phyloP scores from a whole-genome alignment of 1,284 basidiomycete genomes.

The Pulveroboletus sp. region DNA sequence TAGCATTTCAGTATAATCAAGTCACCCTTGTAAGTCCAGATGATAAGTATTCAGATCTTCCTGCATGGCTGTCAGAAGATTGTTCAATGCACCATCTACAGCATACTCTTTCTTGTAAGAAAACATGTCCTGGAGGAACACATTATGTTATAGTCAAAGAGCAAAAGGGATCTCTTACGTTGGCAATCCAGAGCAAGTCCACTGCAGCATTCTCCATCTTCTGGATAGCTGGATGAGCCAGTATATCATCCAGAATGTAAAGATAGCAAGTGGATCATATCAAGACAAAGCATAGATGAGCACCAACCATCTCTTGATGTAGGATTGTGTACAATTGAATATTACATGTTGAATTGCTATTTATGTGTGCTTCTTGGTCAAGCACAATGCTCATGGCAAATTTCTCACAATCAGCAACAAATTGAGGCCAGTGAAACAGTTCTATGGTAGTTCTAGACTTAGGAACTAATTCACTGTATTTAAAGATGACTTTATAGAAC shows the following conservation, averaged over 20 bases:
- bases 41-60: conserved; percentile 19
- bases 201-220: not conserved
- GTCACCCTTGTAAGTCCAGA: conserved; percentile 22
- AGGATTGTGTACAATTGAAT: not conserved
- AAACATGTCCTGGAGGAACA: not conserved
- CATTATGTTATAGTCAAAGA: too few relatives aligned
- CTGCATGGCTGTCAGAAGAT: conserved; percentile 20
- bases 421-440: too few relatives aligned
- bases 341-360: not conserved
- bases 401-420: not conserved
- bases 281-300: not conserved
- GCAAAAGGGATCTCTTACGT: not conserved
- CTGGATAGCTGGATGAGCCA: not conserved
- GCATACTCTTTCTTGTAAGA: not conserved
- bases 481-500: not conserved
- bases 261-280: not conserved
- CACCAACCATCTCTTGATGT: not conserved
- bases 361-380: not conserved
- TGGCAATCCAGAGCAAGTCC: not conserved
- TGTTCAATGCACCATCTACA: not conserved
- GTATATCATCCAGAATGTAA: not conserved
- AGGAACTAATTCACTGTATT: not conserved
- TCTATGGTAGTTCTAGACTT: not conserved
- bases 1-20: conserved; percentile 17
- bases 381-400: not conserved